These are phyloP conservation scores for Vitis rupestris DNA, from an alignment of 164 flowering plant genomes.

Conservation along the genomic window DNA sequence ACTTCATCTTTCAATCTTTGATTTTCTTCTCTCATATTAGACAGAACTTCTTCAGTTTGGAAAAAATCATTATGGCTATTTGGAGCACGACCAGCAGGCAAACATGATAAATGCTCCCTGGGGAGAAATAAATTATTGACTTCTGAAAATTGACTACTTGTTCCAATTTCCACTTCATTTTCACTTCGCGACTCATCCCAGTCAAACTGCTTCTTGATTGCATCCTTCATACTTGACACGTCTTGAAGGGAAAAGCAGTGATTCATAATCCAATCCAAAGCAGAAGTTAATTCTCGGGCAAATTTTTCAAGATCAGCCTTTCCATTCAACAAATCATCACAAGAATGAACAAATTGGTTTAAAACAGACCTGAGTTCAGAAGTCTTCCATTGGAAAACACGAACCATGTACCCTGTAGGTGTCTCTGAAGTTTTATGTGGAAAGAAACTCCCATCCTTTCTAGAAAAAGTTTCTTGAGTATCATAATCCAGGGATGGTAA, in stretches of 20 bases:
- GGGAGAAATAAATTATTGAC: constrained; percentile 12
- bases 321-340: constrained; percentile 34
- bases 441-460: constrained; percentile 23
- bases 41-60: constrained; percentile 12
- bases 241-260: constrained; percentile 49
- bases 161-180: constrained; percentile 36
- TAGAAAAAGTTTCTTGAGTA: constrained; percentile 23
- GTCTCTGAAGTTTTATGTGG: constrained; percentile 26
- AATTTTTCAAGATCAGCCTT: constrained; percentile 26
- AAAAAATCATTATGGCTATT: constrained; percentile 1
- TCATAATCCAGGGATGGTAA: constrained; percentile 33
- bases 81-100: constrained; percentile 9
- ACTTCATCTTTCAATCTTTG: constrained; percentile 16
- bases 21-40: constrained; percentile 17
- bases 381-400: constrained; percentile 45
- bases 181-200: constrained; percentile 52
- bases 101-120: constrained; percentile 6
- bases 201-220: constrained; percentile 39
- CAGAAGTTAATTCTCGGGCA: constrained; percentile 20
- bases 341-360: constrained; percentile 26
- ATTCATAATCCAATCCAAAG: constrained; percentile 46
- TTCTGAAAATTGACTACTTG: constrained; percentile 22
- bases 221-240: constrained; percentile 54
- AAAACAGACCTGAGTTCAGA: constrained; percentile 33
- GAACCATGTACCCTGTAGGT: constrained; percentile 36